Base-by-base conservation (phyloP, 257 asterid genomes). In the Leptodermis oblonga region DNA sequence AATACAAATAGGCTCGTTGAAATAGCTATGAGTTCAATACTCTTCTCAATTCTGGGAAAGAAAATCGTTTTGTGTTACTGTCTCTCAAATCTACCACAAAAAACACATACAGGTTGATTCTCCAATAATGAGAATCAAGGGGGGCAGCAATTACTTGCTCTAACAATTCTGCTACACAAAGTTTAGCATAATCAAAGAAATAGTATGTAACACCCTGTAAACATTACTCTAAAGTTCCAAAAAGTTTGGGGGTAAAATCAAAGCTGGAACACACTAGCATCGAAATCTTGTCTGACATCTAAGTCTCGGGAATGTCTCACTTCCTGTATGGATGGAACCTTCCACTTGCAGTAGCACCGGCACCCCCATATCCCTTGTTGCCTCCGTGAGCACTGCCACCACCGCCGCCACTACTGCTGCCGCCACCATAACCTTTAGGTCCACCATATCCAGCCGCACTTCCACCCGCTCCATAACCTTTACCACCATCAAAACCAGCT, bases 291-390 rank as follows among this genome's bases (percentile, higher is more conserved):
- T 31, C 69, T 10, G 62, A 52, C 52, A 36, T 18, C 28, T 12
- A 18, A 13, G 11, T 41, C 51, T 65, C 53, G 41, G n/a, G 31
- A 17, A 37, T 4, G 60, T 64, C 68, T 86, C 82, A 93, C 80
- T 90, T 93, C 42, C 91, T 74, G 73, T 93, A 93, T 2, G 98
- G 98, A 73, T 90, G 97, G 76, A 86, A 87, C 84, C 97, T 83
- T 73, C 96, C 92, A 33, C 74, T 51, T 3, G 80, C 49, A 45
- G 82, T 45, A 43, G 81, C 82, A 52, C 78, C 79, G 20, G 83
- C 83, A 66, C 80, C 81, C 33, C 90, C 86, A n/a, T 87, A 83
- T 46, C 87, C 90, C 68, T 80, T 82, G 49, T 78, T 69, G 51
- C 76, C 75, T 7, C 84, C 82, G 10, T 55, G 62, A 28, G 12